Conservation (phyloP, 257 asterid genomes). For the Solanum medicagineum region DNA sequence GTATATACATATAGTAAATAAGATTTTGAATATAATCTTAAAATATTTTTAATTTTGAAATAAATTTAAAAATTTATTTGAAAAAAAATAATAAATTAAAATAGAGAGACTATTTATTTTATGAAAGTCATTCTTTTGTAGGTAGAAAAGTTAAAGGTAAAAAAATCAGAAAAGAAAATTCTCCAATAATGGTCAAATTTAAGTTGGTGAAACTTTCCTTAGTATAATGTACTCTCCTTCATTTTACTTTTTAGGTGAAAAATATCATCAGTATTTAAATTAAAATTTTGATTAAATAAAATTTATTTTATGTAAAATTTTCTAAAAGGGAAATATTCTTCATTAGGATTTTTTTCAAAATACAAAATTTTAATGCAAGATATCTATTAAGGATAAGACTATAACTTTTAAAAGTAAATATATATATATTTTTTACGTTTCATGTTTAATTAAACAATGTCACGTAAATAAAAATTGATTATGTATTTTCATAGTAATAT, state of each 20-base stretch:
- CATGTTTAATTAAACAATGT: not conserved
- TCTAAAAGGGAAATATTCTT: not conserved
- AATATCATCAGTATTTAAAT: not conserved
- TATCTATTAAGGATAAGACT: not conserved
- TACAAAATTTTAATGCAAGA: rapidly evolving
- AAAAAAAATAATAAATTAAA: no score
- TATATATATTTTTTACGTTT: not conserved
- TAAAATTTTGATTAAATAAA: not conserved
- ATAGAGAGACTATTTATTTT: not conserved
- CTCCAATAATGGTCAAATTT: not conserved
- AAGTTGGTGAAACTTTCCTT: not conserved
- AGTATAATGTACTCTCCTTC: not conserved
- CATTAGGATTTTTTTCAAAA: not conserved
- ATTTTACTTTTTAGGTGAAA: not conserved
- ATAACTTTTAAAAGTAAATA: not conserved
- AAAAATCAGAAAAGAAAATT: not conserved
- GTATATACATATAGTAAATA: no score
- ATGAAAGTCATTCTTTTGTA: not conserved
- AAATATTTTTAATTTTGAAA: no score
- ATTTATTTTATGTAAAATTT: not conserved
- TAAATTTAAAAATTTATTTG: no score
- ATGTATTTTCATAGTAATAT: not conserved
- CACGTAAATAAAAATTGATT: not conserved
- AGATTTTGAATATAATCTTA: no score
- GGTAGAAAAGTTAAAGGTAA: not conserved